These are phyloP conservation scores for Phytophthora boehmeriae DNA, from an alignment of 352 stramenopile species.

Conservation along the genomic window DNA sequence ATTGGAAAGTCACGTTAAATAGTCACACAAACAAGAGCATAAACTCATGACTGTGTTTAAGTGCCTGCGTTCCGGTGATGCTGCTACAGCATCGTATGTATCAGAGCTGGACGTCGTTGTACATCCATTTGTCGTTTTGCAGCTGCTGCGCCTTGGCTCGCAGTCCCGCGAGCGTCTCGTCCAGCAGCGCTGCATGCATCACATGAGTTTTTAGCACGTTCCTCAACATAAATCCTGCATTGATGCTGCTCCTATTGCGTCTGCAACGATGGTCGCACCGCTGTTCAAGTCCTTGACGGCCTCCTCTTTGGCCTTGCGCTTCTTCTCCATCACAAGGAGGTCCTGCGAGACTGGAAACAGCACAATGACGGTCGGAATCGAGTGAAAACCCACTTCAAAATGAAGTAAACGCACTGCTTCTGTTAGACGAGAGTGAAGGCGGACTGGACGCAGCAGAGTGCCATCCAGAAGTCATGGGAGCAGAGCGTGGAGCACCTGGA, in stretches of 20 bases:
- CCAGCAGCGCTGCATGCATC: slow-evolving; percentile 40
- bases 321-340: slow-evolving; percentile 62
- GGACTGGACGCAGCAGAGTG: slow-evolving; percentile 5
- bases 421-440: slow-evolving; percentile 4
- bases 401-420: slow-evolving; percentile 13
- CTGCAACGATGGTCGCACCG: slow-evolving; percentile 28
- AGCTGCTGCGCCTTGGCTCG: slow-evolving; percentile 59
- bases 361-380: not conserved
- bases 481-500: no score
- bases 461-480: slow-evolving; percentile 19
- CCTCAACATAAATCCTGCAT: not conserved
- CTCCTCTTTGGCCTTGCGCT: slow-evolving; percentile 51
- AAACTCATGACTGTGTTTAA: slow-evolving; percentile 8
- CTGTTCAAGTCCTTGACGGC: slow-evolving; percentile 51
- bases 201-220: not conserved
- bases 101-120: slow-evolving; percentile 65
- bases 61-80: not conserved
- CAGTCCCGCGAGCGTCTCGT: slow-evolving; percentile 62
- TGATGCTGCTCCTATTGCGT: slow-evolving; percentile 3
- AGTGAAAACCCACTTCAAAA: not conserved
- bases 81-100: not conserved
- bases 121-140: slow-evolving; percentile 81
- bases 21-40: slow-evolving; percentile 35
- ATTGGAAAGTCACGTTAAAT: slow-evolving; percentile 34
- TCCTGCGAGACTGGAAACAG: slow-evolving; percentile 32